Percentiles rank a stretch among this genome's conserved stretches.
Evolutionary conservation across 495 filamentous ascomycete genomes (phyloP).

Genomic region (Talaromyces adpressus): DNA sequence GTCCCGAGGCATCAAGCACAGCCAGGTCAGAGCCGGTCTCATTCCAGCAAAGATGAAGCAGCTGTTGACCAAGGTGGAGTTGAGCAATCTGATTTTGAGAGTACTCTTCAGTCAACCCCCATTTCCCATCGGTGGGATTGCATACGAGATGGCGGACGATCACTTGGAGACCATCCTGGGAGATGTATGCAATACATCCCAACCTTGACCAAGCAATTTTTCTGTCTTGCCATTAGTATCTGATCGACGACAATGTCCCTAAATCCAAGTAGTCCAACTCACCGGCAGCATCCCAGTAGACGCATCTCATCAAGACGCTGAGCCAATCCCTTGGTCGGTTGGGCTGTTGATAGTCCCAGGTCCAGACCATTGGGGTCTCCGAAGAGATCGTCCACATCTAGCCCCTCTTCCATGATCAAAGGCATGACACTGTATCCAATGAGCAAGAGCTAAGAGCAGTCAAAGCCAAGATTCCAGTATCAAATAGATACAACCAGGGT

Average conservation of each 20-base stretch:
- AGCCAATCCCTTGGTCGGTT: conserved; percentile 57
- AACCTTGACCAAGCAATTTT: conserved; percentile 83
- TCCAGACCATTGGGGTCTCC: conserved; percentile 53
- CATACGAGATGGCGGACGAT: conserved; percentile 66
- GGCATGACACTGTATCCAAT: conserved; percentile 20
- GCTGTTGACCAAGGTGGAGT: conserved; percentile 41
- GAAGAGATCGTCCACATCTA: conserved; percentile 71
- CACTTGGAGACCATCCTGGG: conserved; percentile 58
- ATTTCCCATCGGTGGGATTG: conserved; percentile 62
- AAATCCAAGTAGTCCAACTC: conserved; percentile 25
- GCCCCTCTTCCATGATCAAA: conserved; percentile 60
- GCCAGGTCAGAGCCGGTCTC: conserved; percentile 67
- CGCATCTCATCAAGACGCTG: conserved; percentile 76
- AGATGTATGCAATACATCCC: conserved; percentile 81
- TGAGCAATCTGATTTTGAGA: conserved; percentile 31
- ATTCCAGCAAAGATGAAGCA: conserved; percentile 76
- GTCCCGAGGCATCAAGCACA: conserved; percentile 65
- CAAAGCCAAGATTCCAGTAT: background rate
- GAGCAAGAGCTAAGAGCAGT: background rate
- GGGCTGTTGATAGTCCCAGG: conserved; percentile 45
- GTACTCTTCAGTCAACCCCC: conserved; percentile 64
- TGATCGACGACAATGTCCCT: background rate
- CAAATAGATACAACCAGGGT: background rate
- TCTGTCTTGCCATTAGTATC: conserved; percentile 37
- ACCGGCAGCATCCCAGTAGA: conserved; percentile 76